These are phyloP conservation scores for Geotrichum carabidarum DNA, from an alignment of 1,139 yeast genomes.

Conservation along the genomic window DNA sequence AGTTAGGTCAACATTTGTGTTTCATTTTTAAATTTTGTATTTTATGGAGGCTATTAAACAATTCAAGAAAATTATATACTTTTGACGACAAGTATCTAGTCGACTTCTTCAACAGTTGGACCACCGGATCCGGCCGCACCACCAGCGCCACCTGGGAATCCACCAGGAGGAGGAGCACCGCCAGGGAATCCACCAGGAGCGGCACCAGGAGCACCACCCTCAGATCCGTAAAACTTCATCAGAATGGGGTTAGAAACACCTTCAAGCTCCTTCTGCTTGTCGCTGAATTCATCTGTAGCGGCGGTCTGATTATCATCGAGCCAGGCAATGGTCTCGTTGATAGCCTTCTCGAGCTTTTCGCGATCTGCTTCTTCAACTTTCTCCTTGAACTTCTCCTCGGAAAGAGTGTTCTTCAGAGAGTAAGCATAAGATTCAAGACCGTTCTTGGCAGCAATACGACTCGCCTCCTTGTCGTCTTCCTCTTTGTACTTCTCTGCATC, in stretches of 20 bases:
- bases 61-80: neutral
- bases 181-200: conserved; percentile 60
- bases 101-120: conserved; percentile 19
- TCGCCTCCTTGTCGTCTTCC: conserved; percentile 77
- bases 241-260: conserved; percentile 90
- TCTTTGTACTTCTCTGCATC: conserved; percentile 85
- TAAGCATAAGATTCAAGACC: conserved; percentile 88
- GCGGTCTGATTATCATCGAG: conserved; percentile 85
- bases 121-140: conserved; percentile 21
- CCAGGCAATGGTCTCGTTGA: conserved; percentile 82
- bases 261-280: conserved; percentile 91
- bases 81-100: neutral
- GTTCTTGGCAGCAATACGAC: conserved; percentile 74
- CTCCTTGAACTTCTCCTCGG: conserved; percentile 75
- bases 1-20: neutral
- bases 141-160: conserved; percentile 50
- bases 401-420: conserved; percentile 77
- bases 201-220: conserved; percentile 53
- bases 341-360: conserved; percentile 72
- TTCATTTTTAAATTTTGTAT: neutral
- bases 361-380: conserved; percentile 78
- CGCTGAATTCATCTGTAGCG: conserved; percentile 77
- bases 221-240: conserved; percentile 72
- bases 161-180: conserved; percentile 50
- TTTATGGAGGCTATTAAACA: neutral